A percentile compares a stretch with the other conserved stretches of the same genome.
These are phyloP conservation scores for Truncatella angustata DNA, from an alignment of 2,329 filamentous ascomycete species.

Conservation along the genomic window DNA sequence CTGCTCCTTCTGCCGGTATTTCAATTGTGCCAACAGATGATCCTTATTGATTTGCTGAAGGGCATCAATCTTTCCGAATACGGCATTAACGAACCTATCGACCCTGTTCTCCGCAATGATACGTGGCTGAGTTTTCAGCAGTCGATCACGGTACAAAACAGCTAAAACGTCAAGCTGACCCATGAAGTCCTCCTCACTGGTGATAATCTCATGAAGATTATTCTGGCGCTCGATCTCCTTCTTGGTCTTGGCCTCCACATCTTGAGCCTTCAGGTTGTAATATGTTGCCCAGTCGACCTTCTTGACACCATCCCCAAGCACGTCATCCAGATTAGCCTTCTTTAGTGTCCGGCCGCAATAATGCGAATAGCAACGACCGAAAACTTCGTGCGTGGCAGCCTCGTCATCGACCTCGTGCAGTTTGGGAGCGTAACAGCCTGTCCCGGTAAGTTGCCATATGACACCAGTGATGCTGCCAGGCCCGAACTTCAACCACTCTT, in stretches of 20 bases:
- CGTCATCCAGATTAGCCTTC: slow-evolving; percentile 83
- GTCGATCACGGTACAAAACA: slow-evolving; percentile 79
- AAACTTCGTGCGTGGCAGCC: slow-evolving; percentile 44
- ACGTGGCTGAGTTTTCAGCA: slow-evolving; percentile 70
- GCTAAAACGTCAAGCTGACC: slow-evolving; percentile 83
- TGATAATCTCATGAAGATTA: slow-evolving; percentile 91
- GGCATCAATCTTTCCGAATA: slow-evolving; percentile 87
- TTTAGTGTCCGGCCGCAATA: slow-evolving; percentile 93
- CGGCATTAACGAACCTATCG: slow-evolving; percentile 75
- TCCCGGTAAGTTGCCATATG: slow-evolving; percentile 86
- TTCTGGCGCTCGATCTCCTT: slow-evolving; percentile 95
- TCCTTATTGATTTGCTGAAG: slow-evolving; percentile 93
- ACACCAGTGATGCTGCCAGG: slow-evolving; percentile 80
- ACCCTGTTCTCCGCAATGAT: slow-evolving; percentile 79
- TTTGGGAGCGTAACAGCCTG: slow-evolving; percentile 85
- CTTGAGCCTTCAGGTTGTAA: slow-evolving; percentile 78
- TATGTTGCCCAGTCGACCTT: slow-evolving; percentile 86
- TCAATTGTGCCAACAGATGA: slow-evolving; percentile 85
- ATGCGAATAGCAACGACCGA: slow-evolving; percentile 85
- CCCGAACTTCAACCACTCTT: slow-evolving; percentile 97
- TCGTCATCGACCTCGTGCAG: slow-evolving; percentile 63
- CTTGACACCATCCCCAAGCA: slow-evolving; percentile 66
- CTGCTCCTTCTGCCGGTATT: slow-evolving; percentile 95
- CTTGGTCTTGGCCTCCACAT: slow-evolving; percentile 67
- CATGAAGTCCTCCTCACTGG: slow-evolving; percentile 89